Conservation (phyloP, 352 stramenopile species). For the Pythium aquatile region DNA sequence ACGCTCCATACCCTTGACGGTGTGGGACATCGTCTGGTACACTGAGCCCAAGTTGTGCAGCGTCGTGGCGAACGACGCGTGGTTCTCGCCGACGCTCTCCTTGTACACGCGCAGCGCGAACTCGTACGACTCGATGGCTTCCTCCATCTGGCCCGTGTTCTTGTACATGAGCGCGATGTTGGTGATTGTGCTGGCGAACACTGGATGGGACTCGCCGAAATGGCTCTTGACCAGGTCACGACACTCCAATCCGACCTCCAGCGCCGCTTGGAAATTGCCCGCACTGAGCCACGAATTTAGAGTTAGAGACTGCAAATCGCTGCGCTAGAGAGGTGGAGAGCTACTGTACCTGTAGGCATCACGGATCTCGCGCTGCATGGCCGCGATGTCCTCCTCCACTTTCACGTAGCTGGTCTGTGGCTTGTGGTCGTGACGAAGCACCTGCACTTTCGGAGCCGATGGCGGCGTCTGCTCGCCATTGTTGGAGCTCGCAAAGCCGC, state of each 20-base stretch:
- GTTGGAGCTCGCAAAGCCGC: constrained; percentile 20
- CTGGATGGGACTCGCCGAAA: constrained; percentile 75
- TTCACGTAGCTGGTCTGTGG: constrained; percentile 57
- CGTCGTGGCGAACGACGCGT: constrained; percentile 83
- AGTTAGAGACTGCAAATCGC: background rate
- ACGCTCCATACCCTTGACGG: constrained; percentile 63
- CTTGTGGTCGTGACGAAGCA: constrained; percentile 66
- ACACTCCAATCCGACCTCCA: constrained; percentile 67
- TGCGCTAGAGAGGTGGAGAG: background rate
- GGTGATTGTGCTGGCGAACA: constrained; percentile 83
- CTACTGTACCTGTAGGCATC: constrained; percentile 71
- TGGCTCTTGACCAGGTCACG: constrained; percentile 70
- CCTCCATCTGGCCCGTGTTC: constrained; percentile 70
- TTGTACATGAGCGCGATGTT: constrained; percentile 90
- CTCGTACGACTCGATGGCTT: constrained; percentile 81
- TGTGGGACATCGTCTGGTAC: constrained; percentile 61
- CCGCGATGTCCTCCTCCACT: constrained; percentile 76
- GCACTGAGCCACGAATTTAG: constrained; percentile 29
- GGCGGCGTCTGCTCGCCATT: constrained; percentile 17
- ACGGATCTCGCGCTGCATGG: constrained; percentile 79
- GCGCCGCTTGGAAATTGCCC: constrained; percentile 58
- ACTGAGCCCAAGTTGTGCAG: constrained; percentile 81
- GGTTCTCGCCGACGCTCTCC: constrained; percentile 70
- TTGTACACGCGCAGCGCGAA: constrained; percentile 81
- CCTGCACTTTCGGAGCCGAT: constrained; percentile 40